phyloP scores from a whole-genome alignment of 306 rosid genomes.

The Lupinus albus region DNA sequence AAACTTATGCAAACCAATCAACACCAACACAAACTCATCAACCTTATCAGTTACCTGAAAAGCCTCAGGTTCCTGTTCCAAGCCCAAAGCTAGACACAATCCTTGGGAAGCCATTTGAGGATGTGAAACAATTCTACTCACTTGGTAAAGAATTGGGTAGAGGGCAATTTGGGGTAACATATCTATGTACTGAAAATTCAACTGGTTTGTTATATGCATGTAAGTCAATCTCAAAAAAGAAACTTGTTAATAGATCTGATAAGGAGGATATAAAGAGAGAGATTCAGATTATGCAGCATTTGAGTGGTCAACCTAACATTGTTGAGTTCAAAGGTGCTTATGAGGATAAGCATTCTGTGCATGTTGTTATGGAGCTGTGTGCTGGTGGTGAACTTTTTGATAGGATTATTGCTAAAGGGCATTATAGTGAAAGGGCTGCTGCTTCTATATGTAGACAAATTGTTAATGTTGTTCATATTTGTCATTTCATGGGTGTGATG shows the following conservation, averaged over 20 bases:
- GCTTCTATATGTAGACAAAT: conserved; percentile 79
- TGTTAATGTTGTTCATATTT: conserved; percentile 81
- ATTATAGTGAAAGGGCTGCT: conserved; percentile 85
- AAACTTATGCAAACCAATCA: conserved; percentile 51
- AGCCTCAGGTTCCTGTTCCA: conserved; percentile 44
- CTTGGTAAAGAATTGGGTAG: conserved; percentile 83
- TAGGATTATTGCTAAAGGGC: conserved; percentile 85
- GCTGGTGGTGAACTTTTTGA: conserved; percentile 95
- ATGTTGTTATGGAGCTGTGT: conserved; percentile 88
- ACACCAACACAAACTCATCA: conserved; percentile 41
- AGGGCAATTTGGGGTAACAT: conserved; percentile 87
- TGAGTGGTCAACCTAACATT: conserved; percentile 89
- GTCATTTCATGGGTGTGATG: conserved; percentile 97
- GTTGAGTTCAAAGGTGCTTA: conserved; percentile 91
- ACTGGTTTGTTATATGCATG: conserved; percentile 68
- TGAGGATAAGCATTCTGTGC: conserved; percentile 79
- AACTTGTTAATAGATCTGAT: conserved; percentile 68
- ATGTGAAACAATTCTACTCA: conserved; percentile 62
- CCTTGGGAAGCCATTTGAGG: conserved; percentile 74
- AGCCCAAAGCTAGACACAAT: conserved; percentile 64
- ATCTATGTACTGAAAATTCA: conserved; percentile 74
- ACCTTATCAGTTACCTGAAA: conserved; percentile 49
- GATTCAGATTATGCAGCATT: conserved; percentile 91
- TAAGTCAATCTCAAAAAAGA: conserved; percentile 83
- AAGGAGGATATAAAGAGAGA: conserved; percentile 81